A percentile compares a stretch with the other conserved stretches of the same genome.
These are phyloP conservation scores for Parascedosporium putredinis DNA, from an alignment of 2,329 filamentous ascomycete genomes.

Conservation along the genomic window DNA sequence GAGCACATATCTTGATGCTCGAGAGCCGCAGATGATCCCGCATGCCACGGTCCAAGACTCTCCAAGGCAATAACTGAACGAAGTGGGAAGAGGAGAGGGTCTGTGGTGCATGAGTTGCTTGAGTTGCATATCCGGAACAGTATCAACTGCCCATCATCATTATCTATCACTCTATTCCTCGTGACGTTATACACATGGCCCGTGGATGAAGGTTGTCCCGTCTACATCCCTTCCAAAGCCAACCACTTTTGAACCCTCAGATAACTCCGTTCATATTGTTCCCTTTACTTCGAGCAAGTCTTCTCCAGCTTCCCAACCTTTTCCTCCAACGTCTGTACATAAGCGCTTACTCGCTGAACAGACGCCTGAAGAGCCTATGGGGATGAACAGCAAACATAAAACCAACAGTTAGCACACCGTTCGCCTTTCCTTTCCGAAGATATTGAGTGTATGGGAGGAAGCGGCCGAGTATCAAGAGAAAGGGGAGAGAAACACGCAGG, in stretches of 20 bases:
- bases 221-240: not conserved
- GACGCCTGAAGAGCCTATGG: constrained; percentile 66
- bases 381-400: not conserved
- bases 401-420: constrained; percentile 4
- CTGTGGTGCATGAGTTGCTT: too few species aligned
- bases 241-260: not conserved
- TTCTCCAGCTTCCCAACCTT: constrained; percentile 55
- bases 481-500: not conserved
- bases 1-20: too few species aligned
- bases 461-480: constrained; percentile 1
- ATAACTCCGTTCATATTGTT: constrained; percentile 8
- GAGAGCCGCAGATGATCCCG: too few species aligned
- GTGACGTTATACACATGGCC: too few species aligned
- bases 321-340: constrained; percentile 66
- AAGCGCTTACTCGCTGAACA: constrained; percentile 68
- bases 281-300: constrained; percentile 50
- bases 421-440: constrained; percentile 2
- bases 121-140: too few species aligned
- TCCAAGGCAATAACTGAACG: too few species aligned
- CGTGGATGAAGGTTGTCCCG: too few species aligned
- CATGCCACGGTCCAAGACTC: too few species aligned
- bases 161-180: too few species aligned
- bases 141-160: not conserved
- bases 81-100: too few species aligned
- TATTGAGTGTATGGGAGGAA: not conserved